phyloP scores from a whole-genome alignment of 2,329 filamentous ascomycete species.

The Neonectria hederae region DNA sequence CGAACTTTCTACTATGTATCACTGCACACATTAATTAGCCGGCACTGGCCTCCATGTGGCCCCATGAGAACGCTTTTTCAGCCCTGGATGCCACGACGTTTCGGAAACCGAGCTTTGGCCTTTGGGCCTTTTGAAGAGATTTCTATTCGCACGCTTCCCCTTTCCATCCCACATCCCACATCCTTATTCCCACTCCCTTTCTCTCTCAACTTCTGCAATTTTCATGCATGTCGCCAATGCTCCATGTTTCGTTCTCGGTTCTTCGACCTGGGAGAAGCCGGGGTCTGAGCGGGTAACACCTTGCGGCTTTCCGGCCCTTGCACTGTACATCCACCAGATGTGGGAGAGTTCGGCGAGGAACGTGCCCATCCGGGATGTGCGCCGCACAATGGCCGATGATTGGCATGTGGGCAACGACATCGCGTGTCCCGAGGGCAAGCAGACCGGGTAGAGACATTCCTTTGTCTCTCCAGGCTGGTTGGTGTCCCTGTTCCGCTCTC shows the following conservation, averaged over 20 bases:
- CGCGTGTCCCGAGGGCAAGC: conserved; percentile 22
- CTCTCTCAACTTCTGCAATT: conserved; percentile 1
- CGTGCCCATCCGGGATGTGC: conserved; percentile 32
- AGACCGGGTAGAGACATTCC: conserved; percentile 19
- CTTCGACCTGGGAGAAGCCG: background rate
- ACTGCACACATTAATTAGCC: background rate
- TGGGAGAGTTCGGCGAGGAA: conserved; percentile 29
- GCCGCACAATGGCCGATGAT: conserved; percentile 23
- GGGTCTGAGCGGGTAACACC: conserved; percentile 4
- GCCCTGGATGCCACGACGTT: conserved; percentile 24
- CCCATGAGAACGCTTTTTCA: conserved; percentile 14
- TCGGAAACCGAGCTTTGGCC: conserved; percentile 10
- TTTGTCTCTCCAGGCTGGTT: conserved; percentile 5
- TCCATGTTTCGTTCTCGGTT: conserved; percentile 3
- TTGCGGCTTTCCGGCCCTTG: background rate
- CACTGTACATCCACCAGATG: background rate
- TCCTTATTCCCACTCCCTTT: conserved; percentile 6
- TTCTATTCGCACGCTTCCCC: background rate
- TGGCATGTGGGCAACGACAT: conserved; percentile 39
- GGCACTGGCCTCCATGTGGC: conserved; percentile 29
- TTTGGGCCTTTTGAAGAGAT: conserved; percentile 18
- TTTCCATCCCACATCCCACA: background rate
- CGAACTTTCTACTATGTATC: background rate
- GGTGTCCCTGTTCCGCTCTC: conserved; percentile 4
- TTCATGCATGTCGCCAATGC: background rate